Base-by-base conservation (phyloP, 345 rosid species). In the Brassica cretica region DNA sequence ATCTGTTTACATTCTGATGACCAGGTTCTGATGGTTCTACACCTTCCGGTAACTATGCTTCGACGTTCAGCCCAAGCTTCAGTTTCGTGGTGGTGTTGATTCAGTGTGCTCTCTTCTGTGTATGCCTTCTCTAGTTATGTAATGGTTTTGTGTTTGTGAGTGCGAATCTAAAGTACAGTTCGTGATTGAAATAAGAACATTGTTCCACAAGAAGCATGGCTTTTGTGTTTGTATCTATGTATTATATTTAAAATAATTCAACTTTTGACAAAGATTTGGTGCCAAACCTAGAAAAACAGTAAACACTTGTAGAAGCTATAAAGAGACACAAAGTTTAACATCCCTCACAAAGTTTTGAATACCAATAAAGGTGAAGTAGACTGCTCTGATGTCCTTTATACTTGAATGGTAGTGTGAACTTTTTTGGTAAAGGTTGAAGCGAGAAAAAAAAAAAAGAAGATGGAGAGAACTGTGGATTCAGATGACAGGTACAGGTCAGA, bases 21-120 rank as follows among this genome's bases (percentile, higher is more conserved):
- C 33, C 64, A 84, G 84, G 81, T 78, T 84, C 77, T 64, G 41
- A 82, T 16, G 53, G 64, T 60, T 51, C 79, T 73, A 33, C 63
- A 46, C 39, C 60, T 53, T 5, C 68, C 56, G 78, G 84, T 51
- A 70, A 71, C 68, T 58, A 35, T 68, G 87, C 85, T 27, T 73
- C 85, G 27, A 85, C 70, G 19, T 75, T 78, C 6, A 72, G 75
- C 24, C 64, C 72, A 74, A 85, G 71, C 63, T 78, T 86, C 83
- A 80, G 16, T 75, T 69, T 72, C 3, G 10, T 75, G 9, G 27
- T 82, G 72, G 64, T 85, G 24, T 70, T 62, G 30, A 10, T 82
- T 72, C 83, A 77, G 56, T 51, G 80, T 64, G 53, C 77, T 37
- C 70, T 86, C 74, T 82, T 90, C 64, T 76, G 67, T 72, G 74